Evolutionary conservation across 1,284 basidiomycete genomes (phyloP).

Genomic region (Megacollybia platyphylla): DNA sequence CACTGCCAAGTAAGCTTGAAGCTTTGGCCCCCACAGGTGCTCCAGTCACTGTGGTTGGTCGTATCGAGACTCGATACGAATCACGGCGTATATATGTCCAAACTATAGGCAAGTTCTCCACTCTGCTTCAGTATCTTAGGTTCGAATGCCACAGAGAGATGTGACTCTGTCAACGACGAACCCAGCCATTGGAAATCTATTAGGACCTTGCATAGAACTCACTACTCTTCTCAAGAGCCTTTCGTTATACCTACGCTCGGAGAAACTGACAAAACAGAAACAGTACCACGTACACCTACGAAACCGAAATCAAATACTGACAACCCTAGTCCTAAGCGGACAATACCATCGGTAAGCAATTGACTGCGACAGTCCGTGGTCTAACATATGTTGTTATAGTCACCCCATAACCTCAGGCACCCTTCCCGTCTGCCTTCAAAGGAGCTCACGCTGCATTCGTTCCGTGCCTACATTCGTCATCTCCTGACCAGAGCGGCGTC

Average conservation of each 20-base stretch:
- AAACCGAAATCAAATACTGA: neutral
- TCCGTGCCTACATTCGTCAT: constrained; percentile 63
- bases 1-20: constrained; percentile 21
- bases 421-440: constrained; percentile 50
- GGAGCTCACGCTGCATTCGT: constrained; percentile 54
- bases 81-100: constrained; percentile 35
- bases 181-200: constrained; percentile 44
- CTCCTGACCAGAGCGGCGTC: constrained; percentile 48
- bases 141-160: constrained; percentile 21
- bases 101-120: constrained; percentile 23
- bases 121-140: neutral
- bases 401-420: constrained; percentile 45
- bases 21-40: constrained; percentile 28
- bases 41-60: constrained; percentile 35
- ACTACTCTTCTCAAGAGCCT: constrained; percentile 31
- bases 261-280: neutral
- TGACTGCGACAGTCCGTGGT: too few species aligned
- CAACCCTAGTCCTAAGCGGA: too few species aligned
- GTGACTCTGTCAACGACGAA: constrained; percentile 43
- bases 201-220: constrained; percentile 34
- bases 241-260: constrained; percentile 30
- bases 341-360: too few species aligned
- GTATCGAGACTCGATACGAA: constrained; percentile 26
- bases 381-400: constrained; percentile 4
- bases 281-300: constrained; percentile 1